phyloP scores from a whole-genome alignment of 2,329 filamentous ascomycete species.

The Aspergillus proliferans region DNA sequence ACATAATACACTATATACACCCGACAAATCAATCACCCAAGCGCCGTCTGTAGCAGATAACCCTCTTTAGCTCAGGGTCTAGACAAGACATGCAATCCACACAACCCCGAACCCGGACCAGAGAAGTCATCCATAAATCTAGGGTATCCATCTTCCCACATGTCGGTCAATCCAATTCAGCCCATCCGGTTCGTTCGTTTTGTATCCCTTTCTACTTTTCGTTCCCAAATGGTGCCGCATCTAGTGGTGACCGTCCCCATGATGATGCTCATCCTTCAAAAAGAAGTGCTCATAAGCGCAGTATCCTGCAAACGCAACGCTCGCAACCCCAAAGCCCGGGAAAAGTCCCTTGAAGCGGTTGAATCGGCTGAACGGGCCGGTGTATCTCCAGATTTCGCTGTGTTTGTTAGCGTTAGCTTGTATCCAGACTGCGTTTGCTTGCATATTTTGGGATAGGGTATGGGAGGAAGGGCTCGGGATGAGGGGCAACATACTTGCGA shows the following conservation, averaged over 20 bases:
- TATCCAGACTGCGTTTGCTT: background rate
- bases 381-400: slow-evolving; percentile 95
- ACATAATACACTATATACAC: slow-evolving; percentile 30
- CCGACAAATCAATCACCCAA: slow-evolving; percentile 27
- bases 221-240: background rate
- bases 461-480: background rate
- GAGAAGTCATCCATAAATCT: background rate
- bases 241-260: slow-evolving; percentile 52
- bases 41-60: slow-evolving; percentile 18
- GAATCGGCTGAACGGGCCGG: slow-evolving; percentile 75
- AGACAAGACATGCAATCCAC: too few relatives aligned
- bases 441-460: slow-evolving; percentile 12
- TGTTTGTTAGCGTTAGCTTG: background rate
- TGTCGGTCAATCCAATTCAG: too few relatives aligned
- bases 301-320: slow-evolving; percentile 84
- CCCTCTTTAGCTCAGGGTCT: background rate
- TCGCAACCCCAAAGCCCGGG: slow-evolving; percentile 86
- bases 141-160: background rate
- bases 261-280: slow-evolving; percentile 62
- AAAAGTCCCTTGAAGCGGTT: slow-evolving; percentile 85
- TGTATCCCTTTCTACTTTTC: background rate
- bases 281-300: slow-evolving; percentile 87
- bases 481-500: slow-evolving; percentile 48
- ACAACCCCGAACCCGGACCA: too few relatives aligned
- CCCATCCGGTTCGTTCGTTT: background rate